A percentile compares a stretch with the other conserved stretches of the same genome.
phyloP scores from a whole-genome alignment of 208 protist species.

The Eutreptiella sp. region DNA sequence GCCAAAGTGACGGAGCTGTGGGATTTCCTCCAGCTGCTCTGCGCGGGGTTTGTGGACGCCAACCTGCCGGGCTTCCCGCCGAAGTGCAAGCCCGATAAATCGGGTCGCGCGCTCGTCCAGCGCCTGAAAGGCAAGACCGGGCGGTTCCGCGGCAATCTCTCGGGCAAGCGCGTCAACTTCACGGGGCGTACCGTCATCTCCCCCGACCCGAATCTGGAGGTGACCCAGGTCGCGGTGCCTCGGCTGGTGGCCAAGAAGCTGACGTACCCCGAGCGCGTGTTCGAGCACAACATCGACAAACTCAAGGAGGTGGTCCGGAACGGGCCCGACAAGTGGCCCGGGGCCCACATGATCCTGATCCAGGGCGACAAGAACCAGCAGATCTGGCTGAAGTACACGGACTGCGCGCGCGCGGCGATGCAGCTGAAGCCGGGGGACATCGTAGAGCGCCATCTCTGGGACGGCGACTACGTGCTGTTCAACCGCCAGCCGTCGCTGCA shows the following conservation, averaged over 20 bases:
- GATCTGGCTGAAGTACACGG: conserved; percentile 77
- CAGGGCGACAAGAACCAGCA: conserved; percentile 42
- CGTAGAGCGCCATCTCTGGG: conserved; percentile 97
- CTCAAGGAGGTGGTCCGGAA: conserved; percentile 86
- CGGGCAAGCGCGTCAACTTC: conserved; percentile 99
- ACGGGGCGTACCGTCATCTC: conserved; percentile 98
- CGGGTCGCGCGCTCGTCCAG: conserved; percentile 77
- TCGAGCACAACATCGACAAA: conserved; percentile 79
- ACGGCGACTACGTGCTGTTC: conserved; percentile 97
- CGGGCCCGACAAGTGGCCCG: conserved; percentile 91
- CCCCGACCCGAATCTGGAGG: conserved; percentile 96
- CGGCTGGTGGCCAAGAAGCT: conserved; percentile 88
- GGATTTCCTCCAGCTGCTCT: conserved; percentile 91
- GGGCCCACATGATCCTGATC: conserved; percentile 53
- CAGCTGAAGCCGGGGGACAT: conserved; percentile 89
- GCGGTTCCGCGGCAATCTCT: conserved; percentile 97
- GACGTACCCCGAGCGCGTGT: conserved; percentile 96
- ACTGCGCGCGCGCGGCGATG: conserved; percentile 78
- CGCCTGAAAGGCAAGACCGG: conserved; percentile 99
- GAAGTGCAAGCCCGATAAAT: conserved; percentile 40
- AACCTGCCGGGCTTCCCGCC: conserved; percentile 66
- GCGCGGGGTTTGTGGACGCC: conserved; percentile 72
- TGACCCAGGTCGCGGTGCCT: conserved; percentile 96
- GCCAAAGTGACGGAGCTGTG: conserved; percentile 81
- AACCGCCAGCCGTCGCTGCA: conserved; percentile 99